phyloP scores from a whole-genome alignment of 306 rosid genomes.

The Malus asiatica region DNA sequence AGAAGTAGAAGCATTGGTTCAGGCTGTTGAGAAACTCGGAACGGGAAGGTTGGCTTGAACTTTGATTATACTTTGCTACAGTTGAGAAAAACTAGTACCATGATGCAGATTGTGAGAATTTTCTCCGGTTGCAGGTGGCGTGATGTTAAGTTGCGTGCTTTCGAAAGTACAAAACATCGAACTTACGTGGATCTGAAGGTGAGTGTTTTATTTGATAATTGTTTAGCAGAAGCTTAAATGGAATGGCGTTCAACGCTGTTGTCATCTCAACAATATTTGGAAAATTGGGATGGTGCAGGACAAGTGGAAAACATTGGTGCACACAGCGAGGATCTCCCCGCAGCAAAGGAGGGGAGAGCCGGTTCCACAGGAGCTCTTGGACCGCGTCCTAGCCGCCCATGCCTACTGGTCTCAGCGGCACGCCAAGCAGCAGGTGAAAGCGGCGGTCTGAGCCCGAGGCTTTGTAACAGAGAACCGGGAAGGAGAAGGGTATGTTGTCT shows the following conservation, averaged over 20 bases:
- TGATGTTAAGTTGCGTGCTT: constrained; percentile 58
- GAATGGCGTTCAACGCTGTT: neutral
- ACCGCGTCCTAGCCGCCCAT: constrained; percentile 64
- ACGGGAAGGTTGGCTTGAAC: constrained; percentile 59
- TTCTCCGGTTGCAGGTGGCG: constrained; percentile 47
- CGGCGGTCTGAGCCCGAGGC: constrained; percentile 22
- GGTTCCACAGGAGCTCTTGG: constrained; percentile 76
- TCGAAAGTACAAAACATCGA: constrained; percentile 57
- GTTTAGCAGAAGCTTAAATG: neutral
- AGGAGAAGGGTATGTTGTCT: constrained; percentile 9
- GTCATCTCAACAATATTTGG: neutral
- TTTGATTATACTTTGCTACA: neutral
- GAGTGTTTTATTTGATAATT: neutral
- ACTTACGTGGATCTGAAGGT: constrained; percentile 82
- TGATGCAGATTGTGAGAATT: neutral
- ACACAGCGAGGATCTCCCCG: constrained; percentile 75
- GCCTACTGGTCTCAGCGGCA: constrained; percentile 73
- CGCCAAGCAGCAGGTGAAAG: constrained; percentile 35
- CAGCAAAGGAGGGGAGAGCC: constrained; percentile 79
- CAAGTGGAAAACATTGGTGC: constrained; percentile 83
- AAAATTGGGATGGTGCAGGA: constrained; percentile 36
- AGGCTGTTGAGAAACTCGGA: constrained; percentile 77
- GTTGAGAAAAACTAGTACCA: neutral
- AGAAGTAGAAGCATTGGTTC: constrained; percentile 78
- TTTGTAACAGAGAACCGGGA: constrained; percentile 8